phyloP scores from a whole-genome alignment of 441 rosid species.

The Erysimum cheiri region DNA sequence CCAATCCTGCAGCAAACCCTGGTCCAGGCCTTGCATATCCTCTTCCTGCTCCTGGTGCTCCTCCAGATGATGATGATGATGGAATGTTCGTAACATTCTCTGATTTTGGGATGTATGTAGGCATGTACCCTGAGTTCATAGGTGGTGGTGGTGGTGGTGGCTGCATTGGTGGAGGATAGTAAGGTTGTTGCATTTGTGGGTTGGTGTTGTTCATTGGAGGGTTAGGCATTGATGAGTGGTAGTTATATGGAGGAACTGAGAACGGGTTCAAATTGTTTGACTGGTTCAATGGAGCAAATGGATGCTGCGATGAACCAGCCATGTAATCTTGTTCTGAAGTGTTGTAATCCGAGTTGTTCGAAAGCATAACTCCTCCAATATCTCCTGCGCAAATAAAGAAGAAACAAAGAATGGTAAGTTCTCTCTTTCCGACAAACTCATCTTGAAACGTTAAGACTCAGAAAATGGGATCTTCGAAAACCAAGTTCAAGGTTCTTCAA shows the following conservation, averaged over 20 bases:
- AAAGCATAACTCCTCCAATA: constrained; percentile 59
- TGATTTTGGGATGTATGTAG: constrained; percentile 61
- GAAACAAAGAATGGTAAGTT: constrained; percentile 8
- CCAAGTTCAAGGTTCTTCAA: constrained; percentile 8
- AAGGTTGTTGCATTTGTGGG: constrained; percentile 47
- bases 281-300: constrained; percentile 44
- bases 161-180: constrained; percentile 28
- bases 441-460: constrained; percentile 7
- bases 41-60: constrained; percentile 22
- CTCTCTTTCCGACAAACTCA: constrained; percentile 25
- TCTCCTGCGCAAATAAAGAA: constrained; percentile 55
- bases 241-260: constrained; percentile 37
- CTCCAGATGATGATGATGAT: constrained; percentile 44
- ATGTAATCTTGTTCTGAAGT: constrained; percentile 44
- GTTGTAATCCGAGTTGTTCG: constrained; percentile 43
- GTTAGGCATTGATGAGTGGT: constrained; percentile 45
- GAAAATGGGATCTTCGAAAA: neutral
- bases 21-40: constrained; percentile 47
- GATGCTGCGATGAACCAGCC: constrained; percentile 41
- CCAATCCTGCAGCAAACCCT: constrained; percentile 60
- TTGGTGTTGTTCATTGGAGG: constrained; percentile 47
- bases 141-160: constrained; percentile 70
- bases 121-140: constrained; percentile 59
- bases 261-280: constrained; percentile 43
- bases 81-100: constrained; percentile 60